Conservation (phyloP, 192 early-diverging fungal genomes). For the Kappamyces sp. region DNA sequence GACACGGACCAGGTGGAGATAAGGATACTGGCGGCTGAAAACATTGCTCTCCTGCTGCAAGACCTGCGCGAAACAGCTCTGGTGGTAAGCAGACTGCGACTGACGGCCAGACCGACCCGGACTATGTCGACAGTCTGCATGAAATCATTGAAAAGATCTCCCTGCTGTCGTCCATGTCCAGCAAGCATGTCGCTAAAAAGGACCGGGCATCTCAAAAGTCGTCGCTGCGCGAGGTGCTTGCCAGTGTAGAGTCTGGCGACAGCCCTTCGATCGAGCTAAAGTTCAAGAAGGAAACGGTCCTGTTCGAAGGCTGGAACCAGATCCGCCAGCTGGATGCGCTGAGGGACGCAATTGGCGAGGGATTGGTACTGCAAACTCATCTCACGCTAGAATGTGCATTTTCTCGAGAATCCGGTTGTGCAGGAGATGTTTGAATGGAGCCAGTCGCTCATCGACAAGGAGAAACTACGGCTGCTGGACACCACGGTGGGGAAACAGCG, state of each 20-base stretch:
- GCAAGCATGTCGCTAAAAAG: conserved; percentile 28
- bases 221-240: conserved; percentile 60
- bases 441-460: neutral
- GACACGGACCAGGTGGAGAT: conserved; percentile 54
- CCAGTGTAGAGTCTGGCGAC: conserved; percentile 49
- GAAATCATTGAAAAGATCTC: no score
- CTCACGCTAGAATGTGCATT: conserved; percentile 21
- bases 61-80: conserved; percentile 22
- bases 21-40: conserved; percentile 63
- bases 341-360: conserved; percentile 26
- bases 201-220: conserved; percentile 51
- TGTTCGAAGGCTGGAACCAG: conserved; percentile 51
- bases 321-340: conserved; percentile 36
- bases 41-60: conserved; percentile 67
- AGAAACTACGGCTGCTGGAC: conserved; percentile 4
- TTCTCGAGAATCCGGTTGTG: conserved; percentile 39
- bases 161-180: no score
- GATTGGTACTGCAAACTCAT: conserved; percentile 6
- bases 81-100: neutral
- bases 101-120: neutral
- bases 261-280: conserved; percentile 48
- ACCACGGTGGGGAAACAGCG: conserved; percentile 15
- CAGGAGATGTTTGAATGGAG: conserved; percentile 35
- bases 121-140: neutral
- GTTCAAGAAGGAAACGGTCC: conserved; percentile 37